Evolutionary conservation across 306 rosid species (phyloP).

Genomic region (Cucumis sativus): Cucumber_9930_V3 NC_026659.2:28990001-28990500

Average conservation of each 20-base stretch:
- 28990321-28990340: conserved; percentile 78
- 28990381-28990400: conserved; percentile 84
- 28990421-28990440: conserved; percentile 86
- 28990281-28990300: conserved; percentile 80
- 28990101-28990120: conserved; percentile 75
- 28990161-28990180: conserved; percentile 81
- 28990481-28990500: conserved; percentile 66
- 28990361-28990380: conserved; percentile 97
- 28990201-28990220: conserved; percentile 76
- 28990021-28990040: conserved; percentile 84
- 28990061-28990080: conserved; percentile 85
- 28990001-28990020: conserved; percentile 97
- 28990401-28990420: conserved; percentile 80
- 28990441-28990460: conserved; percentile 64
- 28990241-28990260: conserved; percentile 82
- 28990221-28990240: conserved; percentile 73
- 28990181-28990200: conserved; percentile 87
- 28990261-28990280: conserved; percentile 96
- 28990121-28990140: conserved; percentile 77
- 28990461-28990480: conserved; percentile 93
- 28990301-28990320: conserved; percentile 69
- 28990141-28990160: conserved; percentile 52
- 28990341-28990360: conserved; percentile 59
- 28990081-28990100: conserved; percentile 99
- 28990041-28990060: conserved; percentile 88